Conservation (phyloP, 2,329 filamentous ascomycete species). For the Eutypella sp. region DNA sequence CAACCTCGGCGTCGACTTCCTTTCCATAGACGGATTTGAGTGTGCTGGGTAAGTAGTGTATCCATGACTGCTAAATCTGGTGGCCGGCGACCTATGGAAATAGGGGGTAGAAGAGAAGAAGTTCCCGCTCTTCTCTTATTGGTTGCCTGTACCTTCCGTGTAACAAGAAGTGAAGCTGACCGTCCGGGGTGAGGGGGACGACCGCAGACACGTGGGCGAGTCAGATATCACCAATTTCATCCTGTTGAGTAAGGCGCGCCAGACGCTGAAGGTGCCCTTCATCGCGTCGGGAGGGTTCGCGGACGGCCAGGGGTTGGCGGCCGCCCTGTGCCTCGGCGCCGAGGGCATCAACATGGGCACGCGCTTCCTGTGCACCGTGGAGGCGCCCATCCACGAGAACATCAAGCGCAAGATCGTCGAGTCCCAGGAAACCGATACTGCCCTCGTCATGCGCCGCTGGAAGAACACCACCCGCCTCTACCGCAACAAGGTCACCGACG, state of each 20-base stretch:
- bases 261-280: slow-evolving; percentile 80
- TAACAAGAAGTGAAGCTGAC: no score
- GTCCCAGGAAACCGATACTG: slow-evolving; percentile 85
- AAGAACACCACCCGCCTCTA: slow-evolving; percentile 87
- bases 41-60: slow-evolving; percentile 62
- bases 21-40: slow-evolving; percentile 96
- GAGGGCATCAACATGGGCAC: slow-evolving; percentile 99
- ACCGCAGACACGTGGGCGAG: slow-evolving; percentile 66
- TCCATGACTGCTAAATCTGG: no score
- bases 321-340: slow-evolving; percentile 82
- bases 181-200: not conserved
- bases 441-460: slow-evolving; percentile 84
- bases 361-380: slow-evolving; percentile 92
- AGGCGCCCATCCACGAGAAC: slow-evolving; percentile 86
- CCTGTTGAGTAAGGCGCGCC: slow-evolving; percentile 77
- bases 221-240: slow-evolving; percentile 87
- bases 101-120: no score
- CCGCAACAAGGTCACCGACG: slow-evolving; percentile 80
- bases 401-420: slow-evolving; percentile 91
- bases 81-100: no score
- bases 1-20: slow-evolving; percentile 92
- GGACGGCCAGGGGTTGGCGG: slow-evolving; percentile 88
- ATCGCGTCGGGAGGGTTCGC: slow-evolving; percentile 95
- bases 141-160: no score
- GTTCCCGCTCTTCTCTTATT: not conserved